Evolutionary conservation across 768 basidiomycete species (phyloP), one percentile per base, ranked within the genome.

Genomic region (Exsudoporus frostii): DNA sequence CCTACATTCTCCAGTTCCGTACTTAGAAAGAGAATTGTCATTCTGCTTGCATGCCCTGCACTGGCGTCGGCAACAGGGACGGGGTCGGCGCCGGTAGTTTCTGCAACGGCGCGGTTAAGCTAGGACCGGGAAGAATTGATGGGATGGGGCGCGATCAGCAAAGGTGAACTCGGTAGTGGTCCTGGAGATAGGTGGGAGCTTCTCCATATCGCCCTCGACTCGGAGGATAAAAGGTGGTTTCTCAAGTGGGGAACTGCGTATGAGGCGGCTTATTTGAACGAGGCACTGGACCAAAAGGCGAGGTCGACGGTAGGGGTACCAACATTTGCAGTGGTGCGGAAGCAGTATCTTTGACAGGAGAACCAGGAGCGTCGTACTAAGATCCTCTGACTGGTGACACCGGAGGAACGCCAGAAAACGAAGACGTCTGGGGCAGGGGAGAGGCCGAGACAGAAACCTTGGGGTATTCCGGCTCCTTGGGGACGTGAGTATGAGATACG

Each of bases 191-290:
- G 42, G 54, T n/a, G 47, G 61, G 30, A 43, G 20, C 15, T 50
- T 59, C 30, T 43, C 55, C 13, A 58, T 48, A 33, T 70, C 67
- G 17, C 68, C 69, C 9, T 80, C 80, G 17, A 79, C n/a, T n/a
- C n/a, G n/a, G n/a, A n/a, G 78, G 22, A 74, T 80, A 50, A 72
- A 72, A 46, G 82, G 73, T 6, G 76, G 73, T 51, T 69, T 81
- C 5, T 88, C 84, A 45, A 91, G 72, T 1, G 90, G 90, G 4
- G 90, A 90, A 58, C 90, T 91, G n/a, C 86, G 82, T 5, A 76
- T 68, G 0, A 88, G 88, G 7, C 84, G 80, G 8, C n/a, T 56
- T 67, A 11, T 47, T 59, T 19, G 86, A 79, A 36, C 86, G 76
- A 19, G 82, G 81, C 17, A 79, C 42, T 34, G 65, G 65, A 22